phyloP scores from a whole-genome alignment of 768 basidiomycete species.

The Clitopilus passeckerianus region DNA sequence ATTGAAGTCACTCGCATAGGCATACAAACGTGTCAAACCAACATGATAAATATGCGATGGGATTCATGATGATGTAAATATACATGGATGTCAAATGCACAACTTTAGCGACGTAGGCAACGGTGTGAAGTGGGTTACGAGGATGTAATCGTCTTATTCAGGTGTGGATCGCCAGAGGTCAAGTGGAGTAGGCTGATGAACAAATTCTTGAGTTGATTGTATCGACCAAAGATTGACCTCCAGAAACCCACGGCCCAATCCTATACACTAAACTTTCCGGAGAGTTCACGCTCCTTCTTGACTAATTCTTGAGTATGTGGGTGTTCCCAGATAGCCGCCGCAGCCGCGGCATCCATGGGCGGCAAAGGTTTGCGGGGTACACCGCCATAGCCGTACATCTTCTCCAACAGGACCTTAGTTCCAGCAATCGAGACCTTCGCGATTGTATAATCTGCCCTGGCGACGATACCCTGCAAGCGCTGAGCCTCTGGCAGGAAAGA shows the following conservation, averaged over 20 bases:
- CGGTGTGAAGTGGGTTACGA: neutral
- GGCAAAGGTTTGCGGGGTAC: slow-evolving; percentile 73
- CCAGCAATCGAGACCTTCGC: slow-evolving; percentile 74
- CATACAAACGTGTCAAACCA: neutral
- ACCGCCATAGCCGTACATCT: slow-evolving; percentile 78
- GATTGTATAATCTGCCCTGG: slow-evolving; percentile 76
- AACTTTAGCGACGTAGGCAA: neutral
- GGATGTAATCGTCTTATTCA: neutral
- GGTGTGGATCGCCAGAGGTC: slow-evolving; percentile 6
- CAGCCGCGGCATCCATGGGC: slow-evolving; percentile 52
- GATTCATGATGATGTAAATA: neutral
- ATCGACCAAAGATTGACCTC: slow-evolving; percentile 2
- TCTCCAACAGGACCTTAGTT: slow-evolving; percentile 77
- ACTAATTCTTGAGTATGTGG: slow-evolving; percentile 67
- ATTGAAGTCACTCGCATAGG: too few species aligned
- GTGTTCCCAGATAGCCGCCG: slow-evolving; percentile 66
- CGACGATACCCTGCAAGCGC: slow-evolving; percentile 74
- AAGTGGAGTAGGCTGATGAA: slow-evolving; percentile 2
- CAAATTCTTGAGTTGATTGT: slow-evolving; percentile 2
- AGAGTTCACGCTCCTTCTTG: slow-evolving; percentile 53
- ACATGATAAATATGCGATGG: neutral
- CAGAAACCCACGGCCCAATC: slow-evolving; percentile 8
- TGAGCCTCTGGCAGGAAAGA: slow-evolving; percentile 64
- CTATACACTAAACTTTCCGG: slow-evolving; percentile 26
- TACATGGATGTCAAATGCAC: neutral